Conservation (phyloP, 2,329 filamentous ascomycete species). For the Sphaerostilbella broomeana region DNA sequence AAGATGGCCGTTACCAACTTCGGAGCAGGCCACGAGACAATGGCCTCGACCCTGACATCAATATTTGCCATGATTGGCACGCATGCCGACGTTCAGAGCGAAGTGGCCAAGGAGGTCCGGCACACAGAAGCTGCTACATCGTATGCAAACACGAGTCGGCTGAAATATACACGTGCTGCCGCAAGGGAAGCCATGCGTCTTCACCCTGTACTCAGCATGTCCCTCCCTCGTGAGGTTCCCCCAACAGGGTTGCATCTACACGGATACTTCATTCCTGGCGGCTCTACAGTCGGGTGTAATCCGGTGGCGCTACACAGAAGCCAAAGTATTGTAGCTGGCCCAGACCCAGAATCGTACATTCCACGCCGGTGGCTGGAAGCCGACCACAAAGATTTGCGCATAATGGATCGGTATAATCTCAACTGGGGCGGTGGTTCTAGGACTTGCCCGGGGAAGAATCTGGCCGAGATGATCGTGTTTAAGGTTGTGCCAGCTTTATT, state of each 20-base stretch:
- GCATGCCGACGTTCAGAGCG: constrained; percentile 26
- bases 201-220: constrained; percentile 46
- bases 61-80: constrained; percentile 41
- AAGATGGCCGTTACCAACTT: constrained; percentile 50
- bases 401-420: constrained; percentile 43
- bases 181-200: constrained; percentile 47
- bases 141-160: constrained; percentile 18
- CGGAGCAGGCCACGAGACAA: constrained; percentile 49
- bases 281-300: constrained; percentile 45
- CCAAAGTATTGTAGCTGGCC: constrained; percentile 39
- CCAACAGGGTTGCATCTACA: constrained; percentile 30
- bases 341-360: constrained; percentile 35
- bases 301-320: constrained; percentile 46
- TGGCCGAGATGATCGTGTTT: constrained; percentile 44
- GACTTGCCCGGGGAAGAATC: constrained; percentile 43
- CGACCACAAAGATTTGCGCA: constrained; percentile 21
- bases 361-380: constrained; percentile 43
- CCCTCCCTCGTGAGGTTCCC: constrained; percentile 41
- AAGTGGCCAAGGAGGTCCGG: constrained; percentile 30
- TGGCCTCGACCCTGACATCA: constrained; percentile 46
- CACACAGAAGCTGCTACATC: constrained; percentile 6
- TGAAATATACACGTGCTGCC: constrained; percentile 36
- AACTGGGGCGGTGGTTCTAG: constrained; percentile 47
- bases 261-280: constrained; percentile 34
- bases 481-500: constrained; percentile 38